phyloP scores from a whole-genome alignment of 164 flowering plant genomes.

The Magnolia kwangsiensis region DNA sequence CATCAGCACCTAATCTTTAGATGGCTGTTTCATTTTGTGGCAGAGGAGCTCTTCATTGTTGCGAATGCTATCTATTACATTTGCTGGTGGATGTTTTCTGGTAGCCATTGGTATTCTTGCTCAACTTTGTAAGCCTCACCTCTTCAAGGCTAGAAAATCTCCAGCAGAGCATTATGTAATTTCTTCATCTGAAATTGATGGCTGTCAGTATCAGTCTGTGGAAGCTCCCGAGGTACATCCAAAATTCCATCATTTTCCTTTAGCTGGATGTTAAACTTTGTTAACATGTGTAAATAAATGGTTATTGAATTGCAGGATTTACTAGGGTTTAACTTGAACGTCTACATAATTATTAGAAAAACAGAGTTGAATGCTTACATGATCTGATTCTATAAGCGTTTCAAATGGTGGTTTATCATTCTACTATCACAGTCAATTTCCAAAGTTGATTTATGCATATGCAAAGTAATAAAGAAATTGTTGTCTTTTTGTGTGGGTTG shows the following conservation, averaged over 20 bases:
- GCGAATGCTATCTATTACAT: slow-evolving; percentile 31
- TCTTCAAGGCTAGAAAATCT: slow-evolving; percentile 23
- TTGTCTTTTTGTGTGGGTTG: too few species aligned
- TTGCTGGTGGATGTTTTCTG: slow-evolving; percentile 58
- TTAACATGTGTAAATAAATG: too few species aligned
- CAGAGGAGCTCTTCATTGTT: slow-evolving; percentile 51
- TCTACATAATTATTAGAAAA: neutral
- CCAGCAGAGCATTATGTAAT: slow-evolving; percentile 13
- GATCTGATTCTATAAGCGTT: neutral
- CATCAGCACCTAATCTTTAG: slow-evolving; percentile 3
- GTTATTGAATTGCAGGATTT: neutral
- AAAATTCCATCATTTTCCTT: neutral
- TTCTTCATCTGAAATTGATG: slow-evolving; percentile 30
- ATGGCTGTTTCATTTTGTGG: slow-evolving; percentile 14
- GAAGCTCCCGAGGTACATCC: slow-evolving; percentile 50
- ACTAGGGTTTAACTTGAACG: neutral
- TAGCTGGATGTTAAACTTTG: neutral
- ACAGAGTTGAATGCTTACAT: neutral
- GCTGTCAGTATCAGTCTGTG: slow-evolving; percentile 21
- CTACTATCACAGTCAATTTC: too few species aligned
- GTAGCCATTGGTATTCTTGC: slow-evolving; percentile 38
- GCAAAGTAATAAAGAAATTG: too few species aligned
- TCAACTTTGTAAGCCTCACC: slow-evolving; percentile 38
- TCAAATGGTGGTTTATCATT: neutral
- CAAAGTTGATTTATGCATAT: too few species aligned